Conservation (phyloP, 2,329 filamentous ascomycete genomes). For the Neofusicoccum sp. region DNA sequence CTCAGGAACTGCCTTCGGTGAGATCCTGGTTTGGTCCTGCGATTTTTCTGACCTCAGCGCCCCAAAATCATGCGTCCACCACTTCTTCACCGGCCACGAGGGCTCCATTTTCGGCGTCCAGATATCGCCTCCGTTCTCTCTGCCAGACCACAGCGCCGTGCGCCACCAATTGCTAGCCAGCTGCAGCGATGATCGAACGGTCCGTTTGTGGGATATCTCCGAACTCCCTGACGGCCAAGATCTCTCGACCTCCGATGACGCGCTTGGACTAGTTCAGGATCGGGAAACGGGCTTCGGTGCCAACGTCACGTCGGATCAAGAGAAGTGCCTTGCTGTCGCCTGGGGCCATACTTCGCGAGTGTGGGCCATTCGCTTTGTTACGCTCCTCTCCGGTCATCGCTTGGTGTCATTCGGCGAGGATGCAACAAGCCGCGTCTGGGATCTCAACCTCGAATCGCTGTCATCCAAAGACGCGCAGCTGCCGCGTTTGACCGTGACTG, state of each 20-base stretch:
- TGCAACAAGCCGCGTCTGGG: constrained; percentile 74
- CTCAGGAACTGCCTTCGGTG: constrained; percentile 90
- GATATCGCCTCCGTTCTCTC: constrained; percentile 59
- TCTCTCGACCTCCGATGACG: constrained; percentile 31
- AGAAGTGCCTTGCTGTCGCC: constrained; percentile 64
- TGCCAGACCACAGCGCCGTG: constrained; percentile 37
- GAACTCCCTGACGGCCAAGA: constrained; percentile 42
- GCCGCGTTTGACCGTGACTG: constrained; percentile 28
- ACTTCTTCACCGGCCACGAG: constrained; percentile 72
- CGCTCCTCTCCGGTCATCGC: not conserved
- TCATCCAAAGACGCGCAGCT: not conserved
- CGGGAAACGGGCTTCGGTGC: constrained; percentile 51
- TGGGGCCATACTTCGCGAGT: constrained; percentile 91
- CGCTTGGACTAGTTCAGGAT: constrained; percentile 29
- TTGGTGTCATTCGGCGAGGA: constrained; percentile 86
- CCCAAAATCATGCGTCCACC: constrained; percentile 48
- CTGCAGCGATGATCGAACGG: constrained; percentile 92
- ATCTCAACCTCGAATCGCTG: constrained; percentile 24
- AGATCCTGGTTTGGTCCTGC: constrained; percentile 88
- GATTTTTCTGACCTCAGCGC: constrained; percentile 35
- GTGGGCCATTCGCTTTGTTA: constrained; percentile 75
- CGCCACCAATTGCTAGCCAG: constrained; percentile 73
- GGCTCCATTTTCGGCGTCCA: constrained; percentile 91
- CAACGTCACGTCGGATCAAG: constrained; percentile 23
- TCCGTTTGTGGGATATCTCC: constrained; percentile 84